A percentile compares a stretch with the other conserved stretches of the same genome.
phyloP scores from a whole-genome alignment of 768 basidiomycete genomes.

The Paxillus rubicundulus region DNA sequence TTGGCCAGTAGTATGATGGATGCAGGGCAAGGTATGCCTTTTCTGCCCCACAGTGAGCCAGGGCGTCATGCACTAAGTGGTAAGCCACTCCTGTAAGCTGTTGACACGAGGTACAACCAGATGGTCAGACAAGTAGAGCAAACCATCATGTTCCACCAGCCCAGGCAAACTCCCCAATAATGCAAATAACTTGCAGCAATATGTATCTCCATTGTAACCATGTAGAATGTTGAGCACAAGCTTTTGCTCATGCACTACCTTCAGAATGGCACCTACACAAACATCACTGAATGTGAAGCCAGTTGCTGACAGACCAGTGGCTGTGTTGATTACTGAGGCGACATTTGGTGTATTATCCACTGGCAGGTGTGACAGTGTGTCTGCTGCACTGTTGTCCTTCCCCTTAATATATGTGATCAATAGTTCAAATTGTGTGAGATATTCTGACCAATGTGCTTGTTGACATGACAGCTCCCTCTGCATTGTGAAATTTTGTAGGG shows the following conservation, averaged over 20 bases:
- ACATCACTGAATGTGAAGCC: no score
- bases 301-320: no score
- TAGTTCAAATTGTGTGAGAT: conserved; percentile 37
- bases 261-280: no score
- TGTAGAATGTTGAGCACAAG: neutral
- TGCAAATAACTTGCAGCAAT: neutral
- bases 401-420: no score
- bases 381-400: conserved; percentile 10
- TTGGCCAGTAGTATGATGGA: conserved; percentile 27
- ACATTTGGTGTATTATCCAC: neutral
- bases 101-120: neutral
- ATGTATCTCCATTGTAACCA: conserved; percentile 4
- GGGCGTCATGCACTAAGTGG: conserved; percentile 5
- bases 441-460: conserved; percentile 39
- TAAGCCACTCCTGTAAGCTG: conserved; percentile 18
- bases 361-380: neutral
- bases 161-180: neutral
- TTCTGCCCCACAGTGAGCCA: conserved; percentile 10
- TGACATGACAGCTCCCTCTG: neutral
- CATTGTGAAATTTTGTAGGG: conserved; percentile 11
- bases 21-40: conserved; percentile 15
- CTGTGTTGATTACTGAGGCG: neutral
- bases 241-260: neutral
- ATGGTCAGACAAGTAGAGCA: conserved; percentile 30
- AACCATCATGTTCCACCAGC: conserved; percentile 18